phyloP scores from a whole-genome alignment of 768 basidiomycete species.

The Trametes maxima region DNA sequence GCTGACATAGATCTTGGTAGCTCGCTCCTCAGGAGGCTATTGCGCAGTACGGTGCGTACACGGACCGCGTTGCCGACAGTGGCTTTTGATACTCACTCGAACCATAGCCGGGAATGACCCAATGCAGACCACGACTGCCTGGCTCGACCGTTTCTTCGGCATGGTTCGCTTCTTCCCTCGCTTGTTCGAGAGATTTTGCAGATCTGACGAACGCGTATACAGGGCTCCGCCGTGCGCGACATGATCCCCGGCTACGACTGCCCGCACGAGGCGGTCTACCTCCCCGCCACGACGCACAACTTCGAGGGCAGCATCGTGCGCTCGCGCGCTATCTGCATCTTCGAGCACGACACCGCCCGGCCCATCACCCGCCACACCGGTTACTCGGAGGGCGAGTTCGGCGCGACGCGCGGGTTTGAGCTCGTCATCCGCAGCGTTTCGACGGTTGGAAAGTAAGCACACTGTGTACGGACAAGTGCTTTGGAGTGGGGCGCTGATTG shows the following conservation, averaged over 20 bases:
- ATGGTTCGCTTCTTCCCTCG: conserved; percentile 39
- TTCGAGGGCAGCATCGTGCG: conserved; percentile 45
- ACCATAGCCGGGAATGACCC: conserved; percentile 59
- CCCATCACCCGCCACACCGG: conserved; percentile 63
- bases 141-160: conserved; percentile 65
- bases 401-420: conserved; percentile 61
- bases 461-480: background rate
- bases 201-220: background rate
- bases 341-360: conserved; percentile 60
- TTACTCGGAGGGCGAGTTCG: conserved; percentile 55
- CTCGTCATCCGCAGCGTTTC: conserved; percentile 57
- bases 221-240: conserved; percentile 53
- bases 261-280: conserved; percentile 58
- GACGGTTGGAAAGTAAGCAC: conserved; percentile 65
- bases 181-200: background rate
- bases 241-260: conserved; percentile 71
- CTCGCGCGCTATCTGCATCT: conserved; percentile 64
- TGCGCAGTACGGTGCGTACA: conserved; percentile 53
- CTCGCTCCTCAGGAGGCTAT: conserved; percentile 64
- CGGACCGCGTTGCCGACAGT: background rate
- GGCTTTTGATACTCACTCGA: background rate
- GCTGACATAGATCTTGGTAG: conserved; percentile 29
- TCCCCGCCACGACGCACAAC: conserved; percentile 61
- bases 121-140: conserved; percentile 59
- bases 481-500: background rate